Evolutionary conservation across 2,329 filamentous ascomycete genomes (phyloP), one percentile per base, ranked within the genome.

Genomic region (Fusarium poae): DNA sequence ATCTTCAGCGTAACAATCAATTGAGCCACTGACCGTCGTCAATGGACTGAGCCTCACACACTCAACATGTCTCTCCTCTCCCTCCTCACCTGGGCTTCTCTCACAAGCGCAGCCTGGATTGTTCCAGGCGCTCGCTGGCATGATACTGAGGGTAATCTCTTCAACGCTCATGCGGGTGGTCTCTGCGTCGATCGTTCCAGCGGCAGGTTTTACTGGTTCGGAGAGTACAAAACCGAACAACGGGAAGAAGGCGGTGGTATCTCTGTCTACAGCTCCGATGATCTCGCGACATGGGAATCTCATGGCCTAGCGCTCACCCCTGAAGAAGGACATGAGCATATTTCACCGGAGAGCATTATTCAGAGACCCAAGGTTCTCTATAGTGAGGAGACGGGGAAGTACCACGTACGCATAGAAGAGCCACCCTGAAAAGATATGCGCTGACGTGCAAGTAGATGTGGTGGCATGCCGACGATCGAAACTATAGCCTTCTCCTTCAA

Each of bases 291-390:
- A 0, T 90, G 88, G 88, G 79, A 83, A 21, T 81, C 68, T 6
- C 85, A 88, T 61, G 87, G 87, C 0, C 75, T 88, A 39, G 88
- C 88, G 2, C 76, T 90, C 13, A 75, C 82, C 51, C 84, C 87
- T 1, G 78, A 88, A 27, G 79, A 85, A 32, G 86, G 82, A 0
- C 84, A 89, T 61, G 80, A 82, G 1, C 85, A 85, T 65, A 86
- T 89, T 45, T 84, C 84, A 0, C 83, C 85, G 0, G 74, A 83
- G 5, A 84, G 82, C 67, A 86, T 90, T 44, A 89, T 90, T 29
- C 88, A 89, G 71, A 78, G 88, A 18, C 88, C 88, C 0, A 90
- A 90, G 68, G 88, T 90, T 3, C 82, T 87, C 2, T 89, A 86
- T 67, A 88, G 85, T 66, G 78, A 87, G 48, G 79, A 79, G 3